Evolutionary conservation across 208 protist genomes (phyloP), one percentile per base, ranked within the genome.

Genomic region (Jaenimonas drosophilae): DNA sequence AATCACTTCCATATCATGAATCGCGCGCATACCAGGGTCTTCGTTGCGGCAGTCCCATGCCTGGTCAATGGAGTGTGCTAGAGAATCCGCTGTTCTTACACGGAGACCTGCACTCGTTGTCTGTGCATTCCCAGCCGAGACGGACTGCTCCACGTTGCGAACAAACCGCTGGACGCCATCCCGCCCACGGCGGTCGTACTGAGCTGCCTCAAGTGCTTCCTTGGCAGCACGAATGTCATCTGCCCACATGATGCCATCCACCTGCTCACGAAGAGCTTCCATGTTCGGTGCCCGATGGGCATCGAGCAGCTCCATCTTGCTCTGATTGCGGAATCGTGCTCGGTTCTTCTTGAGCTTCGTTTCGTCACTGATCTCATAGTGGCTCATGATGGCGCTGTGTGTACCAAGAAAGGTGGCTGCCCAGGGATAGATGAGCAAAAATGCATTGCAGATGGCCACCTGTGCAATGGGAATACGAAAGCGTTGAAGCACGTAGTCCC

Each of bases 21-120:
- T 57, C 14, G 68, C 63, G 1, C 75, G 60, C 20, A 64, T 75
- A 40, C 64, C 51, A 16, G 80, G 80, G 47, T 85, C 76, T 50
- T 90, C 76, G 54, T 90, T 86, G 44, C 80, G 71, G 55, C 75
- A 86, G 49, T 86, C 80, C 80, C 80, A 90, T 55, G 63, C 70
- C 1, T 33, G 38, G 29, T 49, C 45, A 7, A 42, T 20, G 37
- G 37, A 42, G 14, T 36, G 14, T n/a, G 26, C 28, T 27, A 7
- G 3, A 14, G 21, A 16, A 6, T 14, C 31, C 24, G 31, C 36
- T 16, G 23, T 21, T 24, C 23, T 45, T 28, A n/a, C 14, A 5
- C 4, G 4, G 3, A 5, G 11, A 12, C 26, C 16, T 14, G 40
- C 31, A 28, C 41, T 24, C 12, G 11, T 37, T 59, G 51, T 0